Evolutionary conservation across 2,329 filamentous ascomycete species (phyloP), one percentile per base, ranked within the genome.

Genomic region (Cyclaneusma minus): DNA sequence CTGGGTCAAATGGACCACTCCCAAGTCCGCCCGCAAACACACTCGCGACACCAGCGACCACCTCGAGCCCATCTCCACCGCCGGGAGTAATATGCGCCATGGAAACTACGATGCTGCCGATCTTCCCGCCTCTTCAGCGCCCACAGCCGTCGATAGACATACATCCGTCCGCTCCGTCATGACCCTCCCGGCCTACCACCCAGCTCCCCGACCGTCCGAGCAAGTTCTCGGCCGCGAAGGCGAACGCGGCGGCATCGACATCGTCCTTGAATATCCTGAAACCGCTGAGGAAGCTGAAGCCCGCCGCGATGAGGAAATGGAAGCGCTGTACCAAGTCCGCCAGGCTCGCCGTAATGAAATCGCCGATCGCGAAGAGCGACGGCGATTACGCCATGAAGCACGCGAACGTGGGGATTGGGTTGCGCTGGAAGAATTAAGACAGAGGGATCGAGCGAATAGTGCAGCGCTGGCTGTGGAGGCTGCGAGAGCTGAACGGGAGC

Each of bases 121-220:
- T n/a, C n/a, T n/a, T 6, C 50, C 49, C 32, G 52, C n/a, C n/a
- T n/a, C n/a, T n/a, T n/a, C n/a, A n/a, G n/a, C n/a, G n/a, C n/a
- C 48, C 1, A 42, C 37, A 13, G 56, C 54, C 4, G 69, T 93
- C 8, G 80, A 87, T 45, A 69, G 87, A 16, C 78, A 87, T 41
- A 84, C 81, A 1, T 91, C 82, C 6, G 64, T 95, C 23, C 75
- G 87, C 29, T 92, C 83, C n/a, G 73, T 95, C 29, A 89, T 94
- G 66, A 95, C 89, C 0, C 56, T 98, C 3, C 89, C 89, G 0
- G 68, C 80, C 0, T 98, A 98, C 49, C 75, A 78, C 3, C 66
- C 64, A 10, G 70, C 69, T 15, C 70, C 83, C 1, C 63, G 69
- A 25, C 74, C 79, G 12, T 74, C 70, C 23, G 89, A 98, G 50